Percentiles rank a stretch among this genome's conserved stretches.
These are phyloP conservation scores for Phytophthora tubulina DNA, from an alignment of 352 stramenopile genomes.

Conservation along the genomic window DNA sequence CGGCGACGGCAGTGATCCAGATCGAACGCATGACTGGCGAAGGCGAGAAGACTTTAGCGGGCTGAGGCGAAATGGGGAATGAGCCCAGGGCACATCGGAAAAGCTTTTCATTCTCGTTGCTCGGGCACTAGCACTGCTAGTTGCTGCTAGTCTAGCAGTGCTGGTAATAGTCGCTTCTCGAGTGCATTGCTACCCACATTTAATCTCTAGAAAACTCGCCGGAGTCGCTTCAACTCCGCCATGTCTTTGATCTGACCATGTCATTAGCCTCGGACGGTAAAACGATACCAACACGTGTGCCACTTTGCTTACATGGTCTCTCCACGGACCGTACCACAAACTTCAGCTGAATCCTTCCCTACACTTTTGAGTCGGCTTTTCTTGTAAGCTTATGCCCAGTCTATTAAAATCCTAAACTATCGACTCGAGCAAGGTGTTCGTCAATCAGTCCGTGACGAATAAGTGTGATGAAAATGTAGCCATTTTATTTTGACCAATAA, in stretches of 20 bases:
- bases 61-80: constrained; percentile 25
- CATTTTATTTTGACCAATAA: too few relatives aligned
- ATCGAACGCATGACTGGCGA: constrained; percentile 25
- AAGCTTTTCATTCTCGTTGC: constrained; percentile 4
- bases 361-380: constrained; percentile 4
- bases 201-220: constrained; percentile 11
- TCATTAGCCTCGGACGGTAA: constrained; percentile 15
- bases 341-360: constrained; percentile 16
- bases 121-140: background rate
- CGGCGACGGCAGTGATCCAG: constrained; percentile 18
- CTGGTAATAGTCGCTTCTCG: background rate
- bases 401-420: too few relatives aligned
- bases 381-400: too few relatives aligned
- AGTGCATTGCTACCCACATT: constrained; percentile 12
- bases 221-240: constrained; percentile 15
- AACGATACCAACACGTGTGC: constrained; percentile 4
- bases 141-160: background rate
- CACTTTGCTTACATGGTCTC: background rate
- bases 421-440: too few relatives aligned
- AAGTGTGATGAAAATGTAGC: too few relatives aligned
- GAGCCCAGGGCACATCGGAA: background rate
- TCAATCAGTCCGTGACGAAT: too few relatives aligned
- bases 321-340: constrained; percentile 6
- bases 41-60: constrained; percentile 8
- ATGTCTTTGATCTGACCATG: constrained; percentile 20